A percentile compares a stretch with the other conserved stretches of the same genome.
These are phyloP conservation scores for Eremothecium coryli DNA, from an alignment of 1,139 yeast genomes.

Conservation along the genomic window DNA sequence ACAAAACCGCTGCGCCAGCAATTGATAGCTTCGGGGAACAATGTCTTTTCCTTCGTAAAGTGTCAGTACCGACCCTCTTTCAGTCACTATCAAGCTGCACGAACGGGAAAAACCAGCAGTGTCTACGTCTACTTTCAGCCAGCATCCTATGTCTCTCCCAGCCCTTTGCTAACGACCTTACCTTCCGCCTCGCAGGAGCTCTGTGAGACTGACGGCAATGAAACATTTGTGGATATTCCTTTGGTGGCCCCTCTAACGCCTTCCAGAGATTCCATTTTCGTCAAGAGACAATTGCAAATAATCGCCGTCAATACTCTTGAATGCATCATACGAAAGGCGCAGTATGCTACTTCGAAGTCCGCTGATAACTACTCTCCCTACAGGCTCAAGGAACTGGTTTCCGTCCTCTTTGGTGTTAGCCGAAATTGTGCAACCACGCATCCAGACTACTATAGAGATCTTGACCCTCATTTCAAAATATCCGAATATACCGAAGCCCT, in stretches of 20 bases:
- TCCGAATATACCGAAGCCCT: conserved; percentile 8
- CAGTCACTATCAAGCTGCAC: too few species aligned
- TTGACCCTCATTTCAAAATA: conserved; percentile 2
- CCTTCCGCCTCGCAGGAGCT: background rate
- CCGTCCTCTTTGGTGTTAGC: conserved; percentile 12
- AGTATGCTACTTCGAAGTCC: background rate
- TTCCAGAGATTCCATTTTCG: conserved; percentile 14
- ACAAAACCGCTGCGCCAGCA: background rate
- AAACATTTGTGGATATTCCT: conserved; percentile 11
- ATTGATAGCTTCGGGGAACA: background rate
- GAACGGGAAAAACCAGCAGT: too few species aligned
- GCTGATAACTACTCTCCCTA: background rate
- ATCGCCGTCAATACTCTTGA: conserved; percentile 10
- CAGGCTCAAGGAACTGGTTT: conserved; percentile 8
- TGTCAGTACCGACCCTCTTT: background rate
- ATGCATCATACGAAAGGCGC: conserved; percentile 1
- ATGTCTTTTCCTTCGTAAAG: background rate
- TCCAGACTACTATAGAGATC: conserved; percentile 7
- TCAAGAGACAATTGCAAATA: conserved; percentile 14
- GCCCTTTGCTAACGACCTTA: too few species aligned
- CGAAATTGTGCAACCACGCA: conserved; percentile 9
- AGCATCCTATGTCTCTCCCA: too few species aligned
- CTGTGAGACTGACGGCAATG: conserved; percentile 3
- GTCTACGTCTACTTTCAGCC: too few species aligned
- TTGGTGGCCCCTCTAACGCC: conserved; percentile 16